Evolutionary conservation across 345 rosid species (phyloP), one percentile per base, ranked within the genome.

Genomic region (Capsella bursapastoris): DNA sequence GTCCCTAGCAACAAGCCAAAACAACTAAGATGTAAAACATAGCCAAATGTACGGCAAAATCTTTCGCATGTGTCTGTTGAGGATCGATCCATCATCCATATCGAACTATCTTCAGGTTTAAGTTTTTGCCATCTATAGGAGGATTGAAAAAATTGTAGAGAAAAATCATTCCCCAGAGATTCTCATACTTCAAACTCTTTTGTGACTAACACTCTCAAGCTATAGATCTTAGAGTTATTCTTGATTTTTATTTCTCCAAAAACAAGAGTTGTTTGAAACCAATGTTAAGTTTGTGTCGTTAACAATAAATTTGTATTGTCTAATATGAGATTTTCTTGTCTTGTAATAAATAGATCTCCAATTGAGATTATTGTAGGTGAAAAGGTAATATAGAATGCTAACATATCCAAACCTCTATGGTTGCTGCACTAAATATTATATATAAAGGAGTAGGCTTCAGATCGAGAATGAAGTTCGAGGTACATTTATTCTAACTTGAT

Each of bases 401-500:
- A 7, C 22, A 25, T 22, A 13, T 1, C 5, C 3, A 44, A 44
- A 44, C 18, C 65, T 47, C 4, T 32, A 18, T 66, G 47, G 18
- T 66, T 6, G 48, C 45, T 72, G 44, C 44, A 32, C 37, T 25
- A 11, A 47, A 44, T 32, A 32, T 43, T 5, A 44, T 6, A 29
- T 8, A 14, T 31, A 52, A 35, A 28, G 22, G 6, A 5, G 48
- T 34, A 72, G 56, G 56, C 15, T 45, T 35, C 22, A 18, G 49
- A 55, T 32, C 13, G 28, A 58, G 16, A 47, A 9, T 25, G 66
- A 70, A 25, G 41, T 48, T 29, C 49, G 38, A 37, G 9, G 58
- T 41, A 57, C 52, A 66, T 57, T 31, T 74, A 57, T 58, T 49
- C 45, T 37, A 18, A 43, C 44, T 61, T 61, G 68, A 40, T 32